These are phyloP conservation scores for Globisporangium apiculatum DNA, from an alignment of 352 stramenopile genomes.

Conservation along the genomic window DNA sequence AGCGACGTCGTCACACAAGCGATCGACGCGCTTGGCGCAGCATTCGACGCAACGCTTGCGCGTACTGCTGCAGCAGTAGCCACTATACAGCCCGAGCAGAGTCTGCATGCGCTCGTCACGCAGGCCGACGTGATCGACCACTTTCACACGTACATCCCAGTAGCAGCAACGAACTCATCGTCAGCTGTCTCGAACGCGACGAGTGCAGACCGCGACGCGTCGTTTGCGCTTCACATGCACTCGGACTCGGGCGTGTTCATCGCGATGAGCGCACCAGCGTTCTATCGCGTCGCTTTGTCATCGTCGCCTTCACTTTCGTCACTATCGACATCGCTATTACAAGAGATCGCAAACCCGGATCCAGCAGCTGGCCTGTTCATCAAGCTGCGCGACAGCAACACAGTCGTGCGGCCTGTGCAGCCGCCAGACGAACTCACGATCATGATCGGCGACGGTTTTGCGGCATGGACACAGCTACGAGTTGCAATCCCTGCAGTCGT, in stretches of 20 bases:
- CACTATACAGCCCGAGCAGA: neutral
- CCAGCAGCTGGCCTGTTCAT: conserved; percentile 10
- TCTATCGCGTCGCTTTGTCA: conserved; percentile 7
- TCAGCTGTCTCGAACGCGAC: too few relatives aligned
- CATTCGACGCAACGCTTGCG: conserved; percentile 7
- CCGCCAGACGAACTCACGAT: conserved; percentile 10
- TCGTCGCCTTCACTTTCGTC: too few relatives aligned
- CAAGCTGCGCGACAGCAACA: conserved; percentile 2
- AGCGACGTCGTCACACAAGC: conserved; percentile 8
- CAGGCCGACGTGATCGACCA: conserved; percentile 13
- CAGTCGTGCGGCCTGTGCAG: conserved; percentile 12
- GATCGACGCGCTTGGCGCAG: conserved; percentile 6
- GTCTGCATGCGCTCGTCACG: conserved; percentile 9
- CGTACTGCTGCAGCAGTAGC: neutral
- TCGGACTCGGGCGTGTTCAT: conserved; percentile 18
- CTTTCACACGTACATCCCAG: conserved; percentile 17
- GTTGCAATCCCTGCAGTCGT: conserved; percentile 14
- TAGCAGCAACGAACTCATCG: neutral
- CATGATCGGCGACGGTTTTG: conserved; percentile 18
- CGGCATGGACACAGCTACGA: conserved; percentile 10
- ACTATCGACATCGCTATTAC: neutral
- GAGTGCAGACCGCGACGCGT: neutral
- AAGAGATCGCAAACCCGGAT: conserved; percentile 12
- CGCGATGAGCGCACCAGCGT: conserved; percentile 15
- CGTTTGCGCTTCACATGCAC: conserved; percentile 16